A percentile compares a stretch with the other conserved stretches of the same genome.
Evolutionary conservation across 305 asterid genomes (phyloP).

Genomic region (Petunia hybrid): DNA sequence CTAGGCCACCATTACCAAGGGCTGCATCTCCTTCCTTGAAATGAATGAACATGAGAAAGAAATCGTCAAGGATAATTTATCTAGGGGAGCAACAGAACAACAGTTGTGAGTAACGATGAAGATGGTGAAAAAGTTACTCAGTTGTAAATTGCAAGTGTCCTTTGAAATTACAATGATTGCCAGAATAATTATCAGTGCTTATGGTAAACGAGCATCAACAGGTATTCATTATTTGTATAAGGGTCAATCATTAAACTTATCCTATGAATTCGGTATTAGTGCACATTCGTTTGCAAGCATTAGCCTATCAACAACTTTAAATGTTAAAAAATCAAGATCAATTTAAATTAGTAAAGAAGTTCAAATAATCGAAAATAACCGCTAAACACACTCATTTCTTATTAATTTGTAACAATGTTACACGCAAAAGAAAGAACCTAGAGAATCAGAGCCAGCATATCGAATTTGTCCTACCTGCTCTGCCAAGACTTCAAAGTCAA

Average conservation of each 20-base stretch:
- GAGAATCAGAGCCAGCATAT: constrained; percentile 9
- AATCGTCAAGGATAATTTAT: constrained; percentile 25
- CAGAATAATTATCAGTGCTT: constrained; percentile 9
- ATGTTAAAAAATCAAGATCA: background rate
- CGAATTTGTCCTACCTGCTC: constrained; percentile 46
- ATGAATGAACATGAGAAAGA: background rate
- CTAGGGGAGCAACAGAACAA: background rate
- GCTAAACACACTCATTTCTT: constrained; percentile 7
- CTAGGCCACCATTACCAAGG: constrained; percentile 57
- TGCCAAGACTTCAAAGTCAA: constrained; percentile 53
- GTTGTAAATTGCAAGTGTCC: background rate
- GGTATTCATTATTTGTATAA: background rate
- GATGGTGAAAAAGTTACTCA: background rate
- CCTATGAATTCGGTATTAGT: background rate
- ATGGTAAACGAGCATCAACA: constrained; percentile 18
- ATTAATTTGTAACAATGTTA: background rate
- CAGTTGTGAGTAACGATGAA: constrained; percentile 5
- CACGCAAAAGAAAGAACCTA: background rate
- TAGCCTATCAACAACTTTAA: background rate
- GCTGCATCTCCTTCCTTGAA: constrained; percentile 59
- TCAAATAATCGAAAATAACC: constrained; percentile 6
- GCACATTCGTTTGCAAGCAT: background rate
- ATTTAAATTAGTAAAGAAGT: background rate
- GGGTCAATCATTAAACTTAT: background rate
- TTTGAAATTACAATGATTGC: background rate